Evolutionary conservation across 352 stramenopile species (phyloP), one percentile per base, ranked within the genome.

Genomic region (Blastocystis sp.): DNA sequence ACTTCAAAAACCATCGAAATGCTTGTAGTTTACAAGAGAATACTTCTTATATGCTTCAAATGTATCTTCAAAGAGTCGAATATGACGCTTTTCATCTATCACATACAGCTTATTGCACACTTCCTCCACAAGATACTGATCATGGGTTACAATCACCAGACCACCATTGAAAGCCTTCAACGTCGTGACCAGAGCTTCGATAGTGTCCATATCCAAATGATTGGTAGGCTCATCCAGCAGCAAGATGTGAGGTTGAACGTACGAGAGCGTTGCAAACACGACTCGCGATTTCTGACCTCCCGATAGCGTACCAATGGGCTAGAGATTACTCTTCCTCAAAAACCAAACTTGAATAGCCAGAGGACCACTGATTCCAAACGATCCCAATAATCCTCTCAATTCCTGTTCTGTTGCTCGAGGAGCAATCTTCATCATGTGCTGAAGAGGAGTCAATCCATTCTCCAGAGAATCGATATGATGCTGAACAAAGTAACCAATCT

Each of bases 131-230:
- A 97, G 93, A 90, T 97, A 94, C 91, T 87, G 93, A 91, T 99
- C 95, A 91, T 99, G 96, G 37, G 93, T 97, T 21, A 99, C 95
- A 58, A 98, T 92, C 75, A 99, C 91, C 4, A 97, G 95, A 87
- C 94, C 95, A 61, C 96, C 96, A 86, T 95, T 95, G 93, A 97
- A 99, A 58, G 94, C 92, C 24, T 94, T 91, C 51, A 99, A 89
- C 21, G 93, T 95, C 46, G 97, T 94, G 88, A 97, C 95, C 51
- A 98, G 91, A 63, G 94, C 90, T 88, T 93, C 90, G 37, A 95
- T 93, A 74, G 90, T 93, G n/a, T 90, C 90, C 86, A 94, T 94
- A 89, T 98, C 95, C 88, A 98, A 90, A 88, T 98, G 94, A 71
- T 95, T 96, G 29, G 91, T 93, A 16, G 92, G 91, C 87, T 97